Evolutionary conservation across 805 yeast species (phyloP), one percentile per base, ranked within the genome.

Genomic region (Geotrichum ghanense): DNA sequence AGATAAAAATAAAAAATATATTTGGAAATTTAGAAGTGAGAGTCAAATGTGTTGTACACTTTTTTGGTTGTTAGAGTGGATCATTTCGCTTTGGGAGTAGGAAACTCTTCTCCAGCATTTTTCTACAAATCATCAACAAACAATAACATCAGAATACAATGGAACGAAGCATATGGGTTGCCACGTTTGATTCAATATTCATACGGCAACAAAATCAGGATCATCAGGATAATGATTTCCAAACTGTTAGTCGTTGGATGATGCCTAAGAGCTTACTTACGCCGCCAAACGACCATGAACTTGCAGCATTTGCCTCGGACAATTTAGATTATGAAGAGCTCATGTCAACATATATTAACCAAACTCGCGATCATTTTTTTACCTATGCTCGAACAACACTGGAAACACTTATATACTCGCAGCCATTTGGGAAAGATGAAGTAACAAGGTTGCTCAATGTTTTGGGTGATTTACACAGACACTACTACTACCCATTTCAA

Each of bases 401-500:
- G 7, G 37, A 31, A 31, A 31, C 19, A 6, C 37, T 31, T 7
- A 19, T 31, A 16, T 31, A 31, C 37, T 16, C 16, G 7, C 6
- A 31, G 5, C 5, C 37, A 6, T 12, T 31, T 5, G 37, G 16
- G 5, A 16, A 31, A 6, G 37, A 31, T 7, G 37, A 31, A 31
- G 37, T 31, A 10, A 19, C 37, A 6, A 5, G 37, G 4, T 12
- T 31, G 5, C 17, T 31, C 12, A 19, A 31, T 19, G 37, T 31
- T 19, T 12, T 31, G 14, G 37, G 37, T 12, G 49, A 49, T 12
- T 50, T 50, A 10, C 40, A 37, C 23, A 21, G 22, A 6, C 53
- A 51, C 20, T 53, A 50, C 37, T 44, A 21, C 16, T 41, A 35
- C 44, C 57, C 57, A 1, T 25, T 53, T 16, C 24, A 20, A 2